Percentiles rank a stretch among this genome's conserved stretches.
Conservation (phyloP, 140 eudicot genomes). For the Erigeron philadelphicus region DNA sequence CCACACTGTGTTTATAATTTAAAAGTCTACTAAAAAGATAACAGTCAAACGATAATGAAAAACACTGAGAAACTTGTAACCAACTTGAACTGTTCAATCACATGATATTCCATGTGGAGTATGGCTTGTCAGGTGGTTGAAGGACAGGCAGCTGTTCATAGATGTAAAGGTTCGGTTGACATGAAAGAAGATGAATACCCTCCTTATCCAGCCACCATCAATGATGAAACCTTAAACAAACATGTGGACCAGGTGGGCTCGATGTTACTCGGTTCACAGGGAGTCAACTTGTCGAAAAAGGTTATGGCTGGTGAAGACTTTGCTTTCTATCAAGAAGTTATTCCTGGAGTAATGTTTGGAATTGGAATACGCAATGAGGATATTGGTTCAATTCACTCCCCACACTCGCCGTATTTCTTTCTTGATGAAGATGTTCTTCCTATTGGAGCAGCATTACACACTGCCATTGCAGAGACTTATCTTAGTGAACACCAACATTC, state of each 20-base stretch:
- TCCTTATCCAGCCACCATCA: slow-evolving; percentile 51
- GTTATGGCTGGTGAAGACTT: slow-evolving; percentile 87
- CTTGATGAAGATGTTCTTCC: slow-evolving; percentile 76
- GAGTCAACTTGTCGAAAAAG: slow-evolving; percentile 33
- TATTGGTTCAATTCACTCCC: slow-evolving; percentile 53
- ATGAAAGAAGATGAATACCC: slow-evolving; percentile 54
- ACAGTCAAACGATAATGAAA: background rate
- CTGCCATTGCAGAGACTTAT: slow-evolving; percentile 61
- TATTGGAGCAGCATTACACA: slow-evolving; percentile 67
- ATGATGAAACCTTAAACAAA: slow-evolving; percentile 42
- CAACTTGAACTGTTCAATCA: background rate
- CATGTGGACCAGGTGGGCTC: slow-evolving; percentile 53
- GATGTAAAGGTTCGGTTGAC: slow-evolving; percentile 51
- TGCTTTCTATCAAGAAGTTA: slow-evolving; percentile 64
- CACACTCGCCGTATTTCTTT: slow-evolving; percentile 80
- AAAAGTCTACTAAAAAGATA: background rate
- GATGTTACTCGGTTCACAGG: slow-evolving; percentile 46
- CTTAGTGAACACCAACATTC: slow-evolving; percentile 40
- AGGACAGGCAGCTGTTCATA: slow-evolving; percentile 63
- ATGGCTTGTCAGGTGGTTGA: slow-evolving; percentile 46
- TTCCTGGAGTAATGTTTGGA: slow-evolving; percentile 68
- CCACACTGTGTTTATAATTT: background rate
- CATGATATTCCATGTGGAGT: background rate
- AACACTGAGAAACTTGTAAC: background rate
- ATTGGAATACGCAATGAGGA: slow-evolving; percentile 65